Percentiles rank a stretch among this genome's conserved stretches.
Conservation (phyloP, 1,284 basidiomycete genomes). For the Ceratobasidium sp. region DNA sequence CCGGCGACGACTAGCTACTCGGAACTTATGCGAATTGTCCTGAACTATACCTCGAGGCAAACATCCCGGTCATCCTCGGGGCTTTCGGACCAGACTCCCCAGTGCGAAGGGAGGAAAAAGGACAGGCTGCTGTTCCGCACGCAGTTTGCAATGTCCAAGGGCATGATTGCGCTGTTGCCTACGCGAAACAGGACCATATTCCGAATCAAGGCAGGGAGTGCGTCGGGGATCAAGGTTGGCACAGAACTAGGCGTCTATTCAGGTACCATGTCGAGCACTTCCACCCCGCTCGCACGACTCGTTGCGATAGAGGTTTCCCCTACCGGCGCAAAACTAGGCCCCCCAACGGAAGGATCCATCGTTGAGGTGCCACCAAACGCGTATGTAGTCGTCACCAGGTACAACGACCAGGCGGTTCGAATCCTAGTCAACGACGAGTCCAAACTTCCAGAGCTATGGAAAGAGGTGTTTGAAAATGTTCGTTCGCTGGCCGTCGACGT, state of each 20-base stretch:
- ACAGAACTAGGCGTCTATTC: constrained; percentile 32
- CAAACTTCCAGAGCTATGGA: constrained; percentile 2
- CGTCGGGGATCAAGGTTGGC: constrained; percentile 17
- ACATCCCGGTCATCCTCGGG: background rate
- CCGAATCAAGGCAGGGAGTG: constrained; percentile 21
- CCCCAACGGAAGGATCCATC: background rate
- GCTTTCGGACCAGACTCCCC: background rate
- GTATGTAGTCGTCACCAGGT: constrained; percentile 30
- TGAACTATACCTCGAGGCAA: background rate
- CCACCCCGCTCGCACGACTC: constrained; percentile 4
- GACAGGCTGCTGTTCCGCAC: constrained; percentile 20
- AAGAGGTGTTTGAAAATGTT: background rate
- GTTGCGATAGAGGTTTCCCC: constrained; percentile 16
- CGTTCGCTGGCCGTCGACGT: background rate
- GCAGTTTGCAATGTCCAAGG: constrained; percentile 20
- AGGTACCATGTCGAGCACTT: background rate
- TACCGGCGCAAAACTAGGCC: background rate
- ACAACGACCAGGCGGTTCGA: constrained; percentile 20
- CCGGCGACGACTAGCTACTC: constrained; percentile 17
- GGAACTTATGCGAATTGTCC: background rate
- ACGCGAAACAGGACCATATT: background rate
- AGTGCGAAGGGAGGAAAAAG: constrained; percentile 32
- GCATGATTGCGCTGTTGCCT: constrained; percentile 13
- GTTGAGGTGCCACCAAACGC: constrained; percentile 15
- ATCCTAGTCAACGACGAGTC: constrained; percentile 12